Evolutionary conservation across 345 rosid species (phyloP), one percentile per base, ranked within the genome.

Genomic region (Mercurialis annua): DNA sequence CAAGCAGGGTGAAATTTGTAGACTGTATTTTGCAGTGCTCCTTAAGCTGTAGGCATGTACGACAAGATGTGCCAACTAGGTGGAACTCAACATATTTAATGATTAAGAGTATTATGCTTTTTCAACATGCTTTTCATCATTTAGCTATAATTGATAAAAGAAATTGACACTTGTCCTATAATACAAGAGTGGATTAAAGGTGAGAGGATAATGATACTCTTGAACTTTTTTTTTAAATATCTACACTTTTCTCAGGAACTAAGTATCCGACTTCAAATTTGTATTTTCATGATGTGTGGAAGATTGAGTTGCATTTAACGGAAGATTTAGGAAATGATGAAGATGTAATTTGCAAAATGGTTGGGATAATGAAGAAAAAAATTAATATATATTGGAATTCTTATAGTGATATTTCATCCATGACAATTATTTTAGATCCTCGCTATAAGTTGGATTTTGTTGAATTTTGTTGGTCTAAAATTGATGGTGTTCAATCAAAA

Each of bases 61-160:
- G 0, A 24, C 65, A 74, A 49, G 57, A 74, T 57, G 53, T 64
- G 26, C 49, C 57, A 48, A 65, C 18, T 11, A 48, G n/a, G 24
- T 75, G 42, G 1, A 75, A 65, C 20, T 65, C 48, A 0, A 70
- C 64, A 21, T 59, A 16, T 57, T 62, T 50, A 1, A 65, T 65
- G 66, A 42, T 69, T 64, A 56, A 65, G 15, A 51, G 29, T 57
- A 26, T 30, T 0, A 1, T 36, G 16, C 0, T 8, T 12, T 59
- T 63, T 49, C 18, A 20, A 12, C 15, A 24, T 20, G 11, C 26
- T 1, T 27, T 70, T 5, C 20, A 17, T 27, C n/a, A 59, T 31
- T 42, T 70, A 11, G 16, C 54, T 26, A 52, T 70, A 10, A 46
- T 40, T 59, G 24, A 65, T 16, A 30, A 24, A 2, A 60, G n/a